Evolutionary conservation across 1,139 yeast genomes (phyloP).

Genomic region (Tardiomyces blankii): DNA sequence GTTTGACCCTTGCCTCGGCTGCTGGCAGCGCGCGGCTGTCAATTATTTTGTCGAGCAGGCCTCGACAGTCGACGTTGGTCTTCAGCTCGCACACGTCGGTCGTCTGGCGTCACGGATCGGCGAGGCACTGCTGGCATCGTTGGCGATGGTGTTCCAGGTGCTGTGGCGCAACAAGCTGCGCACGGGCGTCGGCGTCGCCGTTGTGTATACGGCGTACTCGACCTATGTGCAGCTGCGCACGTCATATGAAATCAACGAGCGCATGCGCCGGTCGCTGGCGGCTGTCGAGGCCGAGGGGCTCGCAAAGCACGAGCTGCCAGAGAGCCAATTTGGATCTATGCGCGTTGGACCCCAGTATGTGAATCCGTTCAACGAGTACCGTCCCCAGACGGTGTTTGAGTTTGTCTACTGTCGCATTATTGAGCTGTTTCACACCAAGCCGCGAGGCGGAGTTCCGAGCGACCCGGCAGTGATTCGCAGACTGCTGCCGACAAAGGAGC

Average conservation of each 20-base stretch:
- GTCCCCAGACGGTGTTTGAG: conserved; percentile 84
- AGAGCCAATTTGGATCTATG: conserved; percentile 27
- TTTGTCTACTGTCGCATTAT: conserved; percentile 59
- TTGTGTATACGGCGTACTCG: conserved; percentile 61
- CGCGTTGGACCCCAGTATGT: conserved; percentile 71
- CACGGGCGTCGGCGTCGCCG: conserved; percentile 42
- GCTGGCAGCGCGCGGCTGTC: not conserved
- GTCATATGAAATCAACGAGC: conserved; percentile 40
- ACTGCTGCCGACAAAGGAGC: conserved; percentile 46
- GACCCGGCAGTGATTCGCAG: conserved; percentile 35
- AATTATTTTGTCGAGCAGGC: not conserved
- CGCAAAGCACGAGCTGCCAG: conserved; percentile 11
- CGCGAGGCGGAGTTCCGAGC: conserved; percentile 57
- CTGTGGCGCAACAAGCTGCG: conserved; percentile 8
- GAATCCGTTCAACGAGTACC: conserved; percentile 84
- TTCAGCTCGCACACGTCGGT: too few species aligned
- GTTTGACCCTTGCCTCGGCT: not conserved
- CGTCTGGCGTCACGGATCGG: too few species aligned
- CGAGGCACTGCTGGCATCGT: too few species aligned
- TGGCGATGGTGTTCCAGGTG: not conserved
- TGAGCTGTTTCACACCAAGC: conserved; percentile 56
- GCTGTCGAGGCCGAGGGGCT: not conserved
- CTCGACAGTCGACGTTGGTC: not conserved
- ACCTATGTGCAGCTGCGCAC: conserved; percentile 49
- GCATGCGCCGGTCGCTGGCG: conserved; percentile 18